Conservation (phyloP, 192 early-diverging fungal species). For the Allomyces arbusculus region DNA sequence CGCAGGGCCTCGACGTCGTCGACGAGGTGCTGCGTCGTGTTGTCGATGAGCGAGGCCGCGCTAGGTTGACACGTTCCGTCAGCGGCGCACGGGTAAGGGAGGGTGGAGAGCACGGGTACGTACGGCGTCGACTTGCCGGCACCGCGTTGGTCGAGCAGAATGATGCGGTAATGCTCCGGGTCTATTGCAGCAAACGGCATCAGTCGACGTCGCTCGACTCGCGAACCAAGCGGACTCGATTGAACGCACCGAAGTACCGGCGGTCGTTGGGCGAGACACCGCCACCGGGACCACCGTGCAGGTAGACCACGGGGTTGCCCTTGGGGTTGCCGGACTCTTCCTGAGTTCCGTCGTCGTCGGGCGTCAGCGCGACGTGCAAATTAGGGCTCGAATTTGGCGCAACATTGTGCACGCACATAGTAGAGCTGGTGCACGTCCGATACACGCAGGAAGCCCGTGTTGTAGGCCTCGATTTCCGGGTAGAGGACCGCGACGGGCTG, state of each 20-base stretch:
- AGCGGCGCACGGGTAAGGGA: background rate
- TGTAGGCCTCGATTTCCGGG: constrained; percentile 26
- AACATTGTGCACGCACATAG: constrained; percentile 9
- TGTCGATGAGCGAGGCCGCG: constrained; percentile 36
- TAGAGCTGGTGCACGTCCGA: constrained; percentile 33
- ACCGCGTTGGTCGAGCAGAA: constrained; percentile 48
- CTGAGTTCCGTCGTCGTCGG: too few relatives aligned
- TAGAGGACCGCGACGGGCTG: constrained; percentile 8
- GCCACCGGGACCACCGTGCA: constrained; percentile 40
- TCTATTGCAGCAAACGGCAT: constrained; percentile 22
- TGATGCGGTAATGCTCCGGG: constrained; percentile 35
- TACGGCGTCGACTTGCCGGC: constrained; percentile 40
- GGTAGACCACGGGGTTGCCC: constrained; percentile 27
- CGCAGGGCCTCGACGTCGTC: constrained; percentile 41
- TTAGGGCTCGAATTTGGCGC: too few relatives aligned
- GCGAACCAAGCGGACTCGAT: background rate
- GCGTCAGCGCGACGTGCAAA: too few relatives aligned
- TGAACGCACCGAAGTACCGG: constrained; percentile 9
- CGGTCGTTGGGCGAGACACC: constrained; percentile 27
- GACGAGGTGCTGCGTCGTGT: constrained; percentile 45
- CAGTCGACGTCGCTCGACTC: background rate
- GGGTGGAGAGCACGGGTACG: background rate
- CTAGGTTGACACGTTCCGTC: background rate
- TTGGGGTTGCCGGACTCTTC: constrained; percentile 38
- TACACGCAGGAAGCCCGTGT: constrained; percentile 31